Conservation (phyloP, 202 grass and related monocot species). For the Alloteropsis angusta region DNA sequence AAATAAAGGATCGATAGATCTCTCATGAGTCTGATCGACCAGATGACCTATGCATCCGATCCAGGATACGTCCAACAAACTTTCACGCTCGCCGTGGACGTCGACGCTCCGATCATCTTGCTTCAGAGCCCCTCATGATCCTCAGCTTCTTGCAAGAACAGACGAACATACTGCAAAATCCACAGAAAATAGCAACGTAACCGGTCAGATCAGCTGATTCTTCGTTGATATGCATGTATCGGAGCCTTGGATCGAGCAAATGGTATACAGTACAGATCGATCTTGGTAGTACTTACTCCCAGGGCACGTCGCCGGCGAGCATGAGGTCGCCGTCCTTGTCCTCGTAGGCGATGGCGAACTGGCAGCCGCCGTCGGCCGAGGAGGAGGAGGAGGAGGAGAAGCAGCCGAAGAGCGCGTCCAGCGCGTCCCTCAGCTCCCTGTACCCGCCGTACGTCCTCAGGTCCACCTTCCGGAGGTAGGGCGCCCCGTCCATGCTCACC, state of each 20-base stretch:
- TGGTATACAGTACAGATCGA: too few species aligned
- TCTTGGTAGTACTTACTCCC: conserved; percentile 49
- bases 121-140: conserved; percentile 75
- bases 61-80: neutral
- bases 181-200: neutral
- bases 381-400: conserved; percentile 32
- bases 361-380: neutral
- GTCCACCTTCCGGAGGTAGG: conserved; percentile 83
- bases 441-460: conserved; percentile 68
- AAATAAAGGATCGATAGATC: neutral
- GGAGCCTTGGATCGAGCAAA: neutral
- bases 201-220: neutral
- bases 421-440: conserved; percentile 55
- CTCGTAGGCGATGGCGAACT: conserved; percentile 57
- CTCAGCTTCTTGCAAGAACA: conserved; percentile 74
- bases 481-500: conserved; percentile 92
- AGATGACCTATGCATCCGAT: neutral
- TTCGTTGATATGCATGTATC: too few species aligned
- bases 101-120: conserved; percentile 16
- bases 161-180: conserved; percentile 70
- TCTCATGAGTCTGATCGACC: neutral
- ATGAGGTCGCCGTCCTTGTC: conserved; percentile 88
- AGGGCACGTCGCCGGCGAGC: conserved; percentile 79
- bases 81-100: neutral
- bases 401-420: conserved; percentile 66